Evolutionary conservation across 2,329 filamentous ascomycete species (phyloP), one percentile per base, ranked within the genome.

Genomic region (Beauveria pseudobassiana): DNA sequence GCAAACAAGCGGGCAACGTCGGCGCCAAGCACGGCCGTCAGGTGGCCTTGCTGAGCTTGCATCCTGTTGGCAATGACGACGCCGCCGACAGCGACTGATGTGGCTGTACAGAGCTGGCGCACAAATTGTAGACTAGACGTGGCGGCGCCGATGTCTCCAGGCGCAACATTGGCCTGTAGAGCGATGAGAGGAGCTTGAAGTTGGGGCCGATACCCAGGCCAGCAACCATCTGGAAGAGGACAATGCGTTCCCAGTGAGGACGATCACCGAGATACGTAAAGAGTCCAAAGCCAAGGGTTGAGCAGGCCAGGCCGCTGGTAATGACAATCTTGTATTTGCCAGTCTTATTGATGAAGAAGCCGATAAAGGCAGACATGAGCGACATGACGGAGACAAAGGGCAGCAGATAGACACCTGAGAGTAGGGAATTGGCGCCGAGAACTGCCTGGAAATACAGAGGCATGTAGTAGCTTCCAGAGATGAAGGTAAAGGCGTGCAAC

Each of bases 361-460:
- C 86, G 0, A 81, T 82, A 3, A 69, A 68, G 7, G 82, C 82
- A 0, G 88, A 90, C 38, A 81, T 71, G 64, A 90, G 65, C 0
- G 88, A 90, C 3, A 91, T 76, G 2, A 86, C 80, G 40, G 93
- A 70, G 9, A 88, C 88, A 64, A 84, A 85, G 0, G 90, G 87
- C 16, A 95, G 79, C 18, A 91, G 73, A 69, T 91, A 91, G 54
- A 93, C 85, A 55, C 91, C 91, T 1, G 86, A 89, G 34, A 88
- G 76, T 42, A 93, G 82, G 0, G 90, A 87, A 0, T 82, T 80
- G 2, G 85, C 85, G 55, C 88, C 82, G 49, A 90, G 79, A 57
- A 90, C 86, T 57, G 87, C 83, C 74, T 96, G 91, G 75, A 92
- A 93, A 77, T 96, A 96, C 2, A 96, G 80, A 0, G 91, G 91